phyloP scores from a whole-genome alignment of 1,284 basidiomycete genomes.

The Marasmius oreades region DNA sequence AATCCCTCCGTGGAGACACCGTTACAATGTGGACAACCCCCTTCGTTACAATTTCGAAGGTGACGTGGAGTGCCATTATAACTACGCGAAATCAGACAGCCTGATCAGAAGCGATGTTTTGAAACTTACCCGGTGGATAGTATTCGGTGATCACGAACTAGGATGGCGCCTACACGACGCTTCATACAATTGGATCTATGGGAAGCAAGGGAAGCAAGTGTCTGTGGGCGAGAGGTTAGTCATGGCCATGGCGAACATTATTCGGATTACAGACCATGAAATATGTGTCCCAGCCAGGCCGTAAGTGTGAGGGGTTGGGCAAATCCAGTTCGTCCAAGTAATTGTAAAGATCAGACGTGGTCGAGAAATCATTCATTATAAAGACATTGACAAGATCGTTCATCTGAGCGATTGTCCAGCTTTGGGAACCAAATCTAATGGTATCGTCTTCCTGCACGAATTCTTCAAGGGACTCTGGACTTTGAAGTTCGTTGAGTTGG shows the following conservation, averaged over 20 bases:
- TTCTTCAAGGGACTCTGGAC: constrained; percentile 50
- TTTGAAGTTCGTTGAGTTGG: background rate
- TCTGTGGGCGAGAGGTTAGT: constrained; percentile 39
- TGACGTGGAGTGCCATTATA: constrained; percentile 98
- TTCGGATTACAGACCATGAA: constrained; percentile 73
- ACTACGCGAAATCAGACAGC: constrained; percentile 30
- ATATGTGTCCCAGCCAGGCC: constrained; percentile 92
- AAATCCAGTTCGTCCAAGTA: constrained; percentile 72
- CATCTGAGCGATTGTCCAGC: constrained; percentile 39
- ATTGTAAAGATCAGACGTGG: constrained; percentile 50
- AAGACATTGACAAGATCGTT: constrained; percentile 57
- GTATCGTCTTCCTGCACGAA: constrained; percentile 66
- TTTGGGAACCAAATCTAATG: constrained; percentile 44
- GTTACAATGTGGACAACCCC: constrained; percentile 85
- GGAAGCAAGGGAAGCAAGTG: constrained; percentile 83
- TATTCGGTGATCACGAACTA: constrained; percentile 86
- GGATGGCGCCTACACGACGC: constrained; percentile 88
- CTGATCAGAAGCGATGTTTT: constrained; percentile 6
- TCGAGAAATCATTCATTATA: constrained; percentile 69
- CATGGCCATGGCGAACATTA: background rate
- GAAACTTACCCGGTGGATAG: constrained; percentile 81
- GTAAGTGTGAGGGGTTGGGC: constrained; percentile 66
- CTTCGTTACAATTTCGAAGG: constrained; percentile 84
- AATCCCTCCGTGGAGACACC: constrained; percentile 52
- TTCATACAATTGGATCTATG: constrained; percentile 97